These are phyloP conservation scores for Candolleomyces efflorescens DNA, from an alignment of 768 basidiomycete species.

Conservation along the genomic window DNA sequence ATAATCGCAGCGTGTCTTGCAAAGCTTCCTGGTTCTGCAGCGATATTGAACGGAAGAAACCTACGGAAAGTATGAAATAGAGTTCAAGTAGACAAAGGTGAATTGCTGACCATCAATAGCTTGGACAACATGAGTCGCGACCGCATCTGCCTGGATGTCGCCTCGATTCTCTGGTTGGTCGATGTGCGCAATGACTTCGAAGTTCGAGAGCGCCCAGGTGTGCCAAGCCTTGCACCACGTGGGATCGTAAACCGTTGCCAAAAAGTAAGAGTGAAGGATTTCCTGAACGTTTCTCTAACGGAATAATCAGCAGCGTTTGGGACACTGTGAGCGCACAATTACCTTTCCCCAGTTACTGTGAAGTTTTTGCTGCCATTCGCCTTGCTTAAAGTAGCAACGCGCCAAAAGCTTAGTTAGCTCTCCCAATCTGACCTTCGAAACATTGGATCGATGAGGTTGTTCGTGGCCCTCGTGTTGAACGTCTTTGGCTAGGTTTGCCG, in stretches of 20 bases:
- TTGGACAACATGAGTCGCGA: conserved; percentile 84
- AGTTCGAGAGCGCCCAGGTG: conserved; percentile 96
- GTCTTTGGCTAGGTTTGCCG: conserved; percentile 69
- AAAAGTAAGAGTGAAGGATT: conserved; percentile 78
- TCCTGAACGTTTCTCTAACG: conserved; percentile 71
- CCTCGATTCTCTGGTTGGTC: conserved; percentile 59
- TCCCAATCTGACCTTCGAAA: conserved; percentile 55
- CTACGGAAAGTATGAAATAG: conserved; percentile 31
- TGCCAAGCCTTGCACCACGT: conserved; percentile 99
- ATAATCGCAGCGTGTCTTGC: conserved; percentile 88
- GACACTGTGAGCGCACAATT: conserved; percentile 22
- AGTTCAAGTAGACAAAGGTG: background rate
- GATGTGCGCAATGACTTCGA: conserved; percentile 83
- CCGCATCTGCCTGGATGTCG: conserved; percentile 56
- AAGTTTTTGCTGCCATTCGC: conserved; percentile 87
- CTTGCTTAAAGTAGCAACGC: conserved; percentile 94
- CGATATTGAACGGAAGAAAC: conserved; percentile 94
- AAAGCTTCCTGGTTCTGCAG: conserved; percentile 86
- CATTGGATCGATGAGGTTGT: conserved; percentile 44
- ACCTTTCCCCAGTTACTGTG: conserved; percentile 79
- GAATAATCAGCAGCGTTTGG: background rate
- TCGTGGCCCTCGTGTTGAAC: conserved; percentile 58
- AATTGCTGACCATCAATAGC: conserved; percentile 72
- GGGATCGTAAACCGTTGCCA: conserved; percentile 88
- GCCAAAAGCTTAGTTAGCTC: conserved; percentile 85